A percentile compares a stretch with the other conserved stretches of the same genome.
Evolutionary conservation across 2,329 filamentous ascomycete species (phyloP).

Genomic region (Boeremia exigua): DNA sequence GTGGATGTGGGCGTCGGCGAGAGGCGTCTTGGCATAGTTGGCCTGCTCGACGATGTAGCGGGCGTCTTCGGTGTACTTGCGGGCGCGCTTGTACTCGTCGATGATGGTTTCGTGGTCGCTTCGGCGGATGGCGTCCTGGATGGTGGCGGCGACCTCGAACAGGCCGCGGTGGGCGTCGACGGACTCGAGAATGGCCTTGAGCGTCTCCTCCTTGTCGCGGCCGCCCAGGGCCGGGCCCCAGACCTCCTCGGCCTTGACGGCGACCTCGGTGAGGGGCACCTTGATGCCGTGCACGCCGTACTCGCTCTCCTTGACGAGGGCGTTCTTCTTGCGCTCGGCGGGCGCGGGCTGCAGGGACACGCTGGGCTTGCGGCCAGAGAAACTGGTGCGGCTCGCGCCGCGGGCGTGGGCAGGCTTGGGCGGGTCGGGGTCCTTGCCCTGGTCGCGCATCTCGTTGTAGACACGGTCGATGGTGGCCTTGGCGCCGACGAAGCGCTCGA

Average conservation of each 20-base stretch:
- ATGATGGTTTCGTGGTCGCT: slow-evolving; percentile 89
- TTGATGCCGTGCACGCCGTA: slow-evolving; percentile 68
- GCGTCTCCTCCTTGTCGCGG: slow-evolving; percentile 84
- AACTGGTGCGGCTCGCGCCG: slow-evolving; percentile 70
- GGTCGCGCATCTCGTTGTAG: slow-evolving; percentile 88
- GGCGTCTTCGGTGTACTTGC: slow-evolving; percentile 80
- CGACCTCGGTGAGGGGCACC: slow-evolving; percentile 83
- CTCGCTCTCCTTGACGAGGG: slow-evolving; percentile 82
- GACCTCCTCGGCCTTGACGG: slow-evolving; percentile 93
- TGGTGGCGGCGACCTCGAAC: slow-evolving; percentile 77
- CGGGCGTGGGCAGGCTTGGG: slow-evolving; percentile 64
- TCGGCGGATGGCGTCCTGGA: slow-evolving; percentile 85
- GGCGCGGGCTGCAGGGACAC: slow-evolving; percentile 36
- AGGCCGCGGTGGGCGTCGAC: slow-evolving; percentile 81
- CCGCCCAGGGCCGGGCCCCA: slow-evolving; percentile 95
- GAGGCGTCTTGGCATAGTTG: slow-evolving; percentile 57
- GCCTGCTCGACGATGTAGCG: slow-evolving; percentile 67
- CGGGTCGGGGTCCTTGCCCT: slow-evolving; percentile 62
- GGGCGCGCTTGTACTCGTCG: slow-evolving; percentile 85
- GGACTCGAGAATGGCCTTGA: slow-evolving; percentile 77
- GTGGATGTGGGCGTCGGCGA: slow-evolving; percentile 81
- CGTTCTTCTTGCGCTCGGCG: slow-evolving; percentile 79
- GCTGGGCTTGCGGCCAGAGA: slow-evolving; percentile 55
- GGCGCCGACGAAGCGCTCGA: slow-evolving; percentile 95
- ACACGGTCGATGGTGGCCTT: slow-evolving; percentile 99